Evolutionary conservation across 2,329 filamentous ascomycete species (phyloP), one percentile per base, ranked within the genome.

Genomic region (Paraphaeosphaeria minitans): DNA sequence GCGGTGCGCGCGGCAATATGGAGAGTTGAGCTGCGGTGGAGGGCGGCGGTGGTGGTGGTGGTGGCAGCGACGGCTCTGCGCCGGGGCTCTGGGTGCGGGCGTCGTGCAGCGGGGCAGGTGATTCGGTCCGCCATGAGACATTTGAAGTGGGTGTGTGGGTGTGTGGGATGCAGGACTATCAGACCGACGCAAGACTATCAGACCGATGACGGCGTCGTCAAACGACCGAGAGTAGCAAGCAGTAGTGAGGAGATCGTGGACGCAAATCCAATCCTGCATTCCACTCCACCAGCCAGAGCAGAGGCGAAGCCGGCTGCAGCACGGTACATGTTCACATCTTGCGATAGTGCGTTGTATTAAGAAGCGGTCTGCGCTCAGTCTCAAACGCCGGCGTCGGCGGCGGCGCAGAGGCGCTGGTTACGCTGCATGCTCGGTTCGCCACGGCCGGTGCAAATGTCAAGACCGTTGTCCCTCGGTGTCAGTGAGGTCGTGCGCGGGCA

Each of bases 1-100:
- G 29, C 29, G 16, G 13, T 51, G 48, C 21, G 33, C 31, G 35
- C 33, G 13, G 33, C 48, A 51, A 52, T 51, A 49, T 16, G 24
- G 12, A 31, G 51, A 45, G 16, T 37, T 50, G 39, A 41, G 39
- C 50, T 56, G 41, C 21, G 24, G 49, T 55, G 50, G 50, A 37
- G 45, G 46, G 42, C 63, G 60, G 62, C 62, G 53, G 64, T 22
- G 31, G 57, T 57, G 56, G 61, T 52, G 57, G 53, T 53, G 53
- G 55, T 12, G 10, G 10, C 29, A 27, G 29, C 29, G 35, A 51
- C 33, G 51, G 29, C 33, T 39, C 42, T 39, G 49, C 47, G 19
- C 35, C 45, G 27, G 31, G 19, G 47, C 16, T 46, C 33, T 13
- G 41, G 46, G 41, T 39, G 21, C 24, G 41, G 41, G 51, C 41